Evolutionary conservation across 2,329 filamentous ascomycete species (phyloP), one percentile per base, ranked within the genome.

Genomic region (Penicillium digitatum): DNA sequence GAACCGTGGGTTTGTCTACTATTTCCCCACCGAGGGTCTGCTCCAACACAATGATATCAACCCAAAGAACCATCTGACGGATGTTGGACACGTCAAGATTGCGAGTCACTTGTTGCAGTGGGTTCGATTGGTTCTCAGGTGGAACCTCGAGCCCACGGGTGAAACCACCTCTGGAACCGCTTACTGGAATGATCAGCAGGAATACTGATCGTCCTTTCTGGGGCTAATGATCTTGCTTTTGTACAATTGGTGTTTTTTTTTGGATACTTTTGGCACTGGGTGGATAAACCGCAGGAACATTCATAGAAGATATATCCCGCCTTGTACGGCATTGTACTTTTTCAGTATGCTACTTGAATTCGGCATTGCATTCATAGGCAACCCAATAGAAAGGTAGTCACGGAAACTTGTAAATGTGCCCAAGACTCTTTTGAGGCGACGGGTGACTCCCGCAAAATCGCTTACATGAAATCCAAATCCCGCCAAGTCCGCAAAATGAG

Each of bases 31-130:
- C 0, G 81, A 77, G 10, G 82, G 82, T 0, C 81, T 86, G 42
- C 65, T 86, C 60, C 80, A 85, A 60, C 81, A 86, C 62, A 85
- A 85, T 59, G 82, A 85, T 63, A 82, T 84, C 56, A 78, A 75
- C 2, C 82, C 82, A 7, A 75, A 78, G 59, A 84, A 75, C 60
- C 83, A 86, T 63, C 82, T 81, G 0, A 86, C 82, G 0, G 83
- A 86, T 63, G 78, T 84, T 8, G 82, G 83, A 0, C 80, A 84
- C 51, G 74, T 85, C 63, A 86, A 86, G 67, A 68, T 86, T 8
- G 82, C 82, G 2, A 84, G 80, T 62, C 81, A 85, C 61, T 62
- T 85, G 46, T 78, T 80, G 59, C 80, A 83, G 68, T 86, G 79
- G 67, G 80, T 84, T 42, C 79, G 78, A 54, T 59, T 82, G 52